Evolutionary conservation across 805 yeast species (phyloP).

Genomic region (Priceomyces castillae): DNA sequence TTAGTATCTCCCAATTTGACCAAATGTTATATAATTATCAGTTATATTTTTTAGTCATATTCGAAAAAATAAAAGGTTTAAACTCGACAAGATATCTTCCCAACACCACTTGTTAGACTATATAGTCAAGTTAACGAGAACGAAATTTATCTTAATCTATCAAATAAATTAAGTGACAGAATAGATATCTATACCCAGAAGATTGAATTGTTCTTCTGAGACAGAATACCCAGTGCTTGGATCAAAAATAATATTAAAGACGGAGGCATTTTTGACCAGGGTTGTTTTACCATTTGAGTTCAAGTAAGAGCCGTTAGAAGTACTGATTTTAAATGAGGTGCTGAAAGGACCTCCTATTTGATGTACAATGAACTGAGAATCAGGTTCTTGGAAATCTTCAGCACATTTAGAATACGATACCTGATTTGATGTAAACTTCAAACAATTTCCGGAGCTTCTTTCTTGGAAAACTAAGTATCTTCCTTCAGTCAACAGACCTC

Average conservation of each 20-base stretch:
- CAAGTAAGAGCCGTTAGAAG: neutral
- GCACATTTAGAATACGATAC: neutral
- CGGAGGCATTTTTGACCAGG: neutral
- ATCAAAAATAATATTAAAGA: neutral
- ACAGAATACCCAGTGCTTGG: neutral
- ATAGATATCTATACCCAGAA: neutral
- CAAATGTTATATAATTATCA: too few relatives aligned
- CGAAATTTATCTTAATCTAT: neutral
- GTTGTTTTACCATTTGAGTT: neutral
- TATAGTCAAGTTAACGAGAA: neutral
- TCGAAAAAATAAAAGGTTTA: too few relatives aligned
- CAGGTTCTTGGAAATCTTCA: neutral
- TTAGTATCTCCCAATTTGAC: too few relatives aligned
- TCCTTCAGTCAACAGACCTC: constrained; percentile 5
- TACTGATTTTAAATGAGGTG: neutral
- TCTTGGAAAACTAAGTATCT: constrained; percentile 3
- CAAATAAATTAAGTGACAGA: neutral
- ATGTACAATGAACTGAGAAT: neutral
- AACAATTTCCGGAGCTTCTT: neutral
- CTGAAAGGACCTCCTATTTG: constrained; percentile 4
- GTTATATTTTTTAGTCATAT: too few relatives aligned
- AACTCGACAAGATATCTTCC: too few relatives aligned
- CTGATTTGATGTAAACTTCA: neutral
- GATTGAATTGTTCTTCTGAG: neutral
- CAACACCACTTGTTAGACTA: too few relatives aligned